These are phyloP conservation scores for Colletotrichum cordylinicola DNA, from an alignment of 2,329 filamentous ascomycete genomes.

Conservation along the genomic window DNA sequence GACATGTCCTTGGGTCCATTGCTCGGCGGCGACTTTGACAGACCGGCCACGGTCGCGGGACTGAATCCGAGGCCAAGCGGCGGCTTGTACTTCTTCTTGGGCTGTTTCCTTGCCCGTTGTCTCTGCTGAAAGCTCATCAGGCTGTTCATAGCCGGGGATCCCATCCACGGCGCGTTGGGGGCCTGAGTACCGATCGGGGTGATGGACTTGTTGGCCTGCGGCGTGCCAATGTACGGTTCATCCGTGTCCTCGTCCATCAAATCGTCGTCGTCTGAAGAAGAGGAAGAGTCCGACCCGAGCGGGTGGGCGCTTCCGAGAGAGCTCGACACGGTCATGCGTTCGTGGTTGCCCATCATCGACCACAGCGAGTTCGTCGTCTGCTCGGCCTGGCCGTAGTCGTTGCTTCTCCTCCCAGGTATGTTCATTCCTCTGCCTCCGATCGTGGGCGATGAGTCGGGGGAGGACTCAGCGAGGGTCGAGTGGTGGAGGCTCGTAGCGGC, in stretches of 20 bases:
- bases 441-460: slow-evolving; percentile 88
- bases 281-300: slow-evolving; percentile 79
- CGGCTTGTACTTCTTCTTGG: slow-evolving; percentile 59
- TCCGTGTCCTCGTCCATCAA: slow-evolving; percentile 77
- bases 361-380: slow-evolving; percentile 77
- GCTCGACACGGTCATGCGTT: slow-evolving; percentile 76
- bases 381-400: slow-evolving; percentile 55
- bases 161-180: slow-evolving; percentile 68
- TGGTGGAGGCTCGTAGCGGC: slow-evolving; percentile 95
- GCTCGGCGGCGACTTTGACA: slow-evolving; percentile 78
- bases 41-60: slow-evolving; percentile 39
- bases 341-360: slow-evolving; percentile 72
- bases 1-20: slow-evolving; percentile 39
- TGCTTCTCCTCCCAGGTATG: slow-evolving; percentile 59
- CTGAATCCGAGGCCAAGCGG: slow-evolving; percentile 58
- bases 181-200: slow-evolving; percentile 49
- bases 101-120: slow-evolving; percentile 73
- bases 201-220: slow-evolving; percentile 71
- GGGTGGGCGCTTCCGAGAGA: slow-evolving; percentile 76
- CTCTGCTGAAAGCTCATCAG: slow-evolving; percentile 85
- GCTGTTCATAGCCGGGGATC: slow-evolving; percentile 75
- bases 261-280: slow-evolving; percentile 73
- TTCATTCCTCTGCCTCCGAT: slow-evolving; percentile 72
- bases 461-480: slow-evolving; percentile 89
- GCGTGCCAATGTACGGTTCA: slow-evolving; percentile 83